Conservation (phyloP, 495 filamentous ascomycete species). For the Antarctomyces pellizariae region DNA sequence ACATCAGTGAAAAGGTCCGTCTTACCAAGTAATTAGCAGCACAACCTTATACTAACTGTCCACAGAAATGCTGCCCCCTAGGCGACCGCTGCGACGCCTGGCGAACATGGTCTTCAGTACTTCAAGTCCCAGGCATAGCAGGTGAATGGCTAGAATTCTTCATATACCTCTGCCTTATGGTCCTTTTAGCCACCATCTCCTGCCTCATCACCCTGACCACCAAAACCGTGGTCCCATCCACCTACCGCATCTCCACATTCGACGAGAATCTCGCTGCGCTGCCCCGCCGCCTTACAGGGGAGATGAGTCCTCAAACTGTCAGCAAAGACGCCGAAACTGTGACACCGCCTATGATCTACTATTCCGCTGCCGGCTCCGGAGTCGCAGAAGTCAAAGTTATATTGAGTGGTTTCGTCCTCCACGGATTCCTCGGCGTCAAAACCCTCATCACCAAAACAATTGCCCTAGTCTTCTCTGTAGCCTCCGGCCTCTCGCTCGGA, state of each 20-base stretch:
- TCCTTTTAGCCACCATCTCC: constrained; percentile 47
- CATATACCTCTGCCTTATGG: constrained; percentile 45
- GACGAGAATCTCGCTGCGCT: constrained; percentile 48
- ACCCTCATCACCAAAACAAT: constrained; percentile 74
- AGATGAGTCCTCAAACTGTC: constrained; percentile 20
- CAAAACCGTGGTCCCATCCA: constrained; percentile 76
- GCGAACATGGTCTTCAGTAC: constrained; percentile 50
- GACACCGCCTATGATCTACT: constrained; percentile 64
- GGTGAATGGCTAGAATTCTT: constrained; percentile 45
- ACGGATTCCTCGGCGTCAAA: constrained; percentile 80
- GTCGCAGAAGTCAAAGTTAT: constrained; percentile 97
- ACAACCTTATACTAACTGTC: background rate
- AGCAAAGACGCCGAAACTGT: constrained; percentile 12
- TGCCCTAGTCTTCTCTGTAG: constrained; percentile 66
- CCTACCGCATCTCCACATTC: constrained; percentile 61
- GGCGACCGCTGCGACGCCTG: constrained; percentile 43
- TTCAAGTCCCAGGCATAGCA: constrained; percentile 27
- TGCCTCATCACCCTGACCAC: constrained; percentile 68
- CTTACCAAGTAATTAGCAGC: background rate
- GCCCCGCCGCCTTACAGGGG: constrained; percentile 15
- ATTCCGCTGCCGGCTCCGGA: constrained; percentile 86
- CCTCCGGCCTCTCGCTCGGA: constrained; percentile 77
- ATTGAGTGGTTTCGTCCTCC: constrained; percentile 86
- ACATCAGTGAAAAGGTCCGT: constrained; percentile 38
- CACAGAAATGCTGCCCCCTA: constrained; percentile 45